Evolutionary conservation across 345 rosid genomes (phyloP), one percentile per base, ranked within the genome.

Genomic region (Aquilaria malaccensis): DNA sequence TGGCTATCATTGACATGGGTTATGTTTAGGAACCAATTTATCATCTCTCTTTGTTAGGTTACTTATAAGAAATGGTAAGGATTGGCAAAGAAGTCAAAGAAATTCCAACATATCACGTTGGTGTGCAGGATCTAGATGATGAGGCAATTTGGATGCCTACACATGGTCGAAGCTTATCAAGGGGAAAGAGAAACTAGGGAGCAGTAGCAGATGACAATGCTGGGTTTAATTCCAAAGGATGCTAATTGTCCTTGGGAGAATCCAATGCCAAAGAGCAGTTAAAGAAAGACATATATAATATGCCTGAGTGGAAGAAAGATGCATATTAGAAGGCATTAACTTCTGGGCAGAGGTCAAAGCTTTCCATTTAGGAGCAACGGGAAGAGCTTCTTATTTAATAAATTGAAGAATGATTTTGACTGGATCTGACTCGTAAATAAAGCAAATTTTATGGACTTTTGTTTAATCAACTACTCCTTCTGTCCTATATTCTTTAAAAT

Each of bases 231-330:
- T 41, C 97, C 96, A 1, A 89, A 93, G 79, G 98, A 93, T 89
- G 85, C 89, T 67, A 93, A 93, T 83, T 91, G 91, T 66, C 93
- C 94, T 14, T 93, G 97, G 98, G 96, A 89, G 78, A 95, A 87
- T 50, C 96, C 95, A 60, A 87, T 85, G 89, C 96, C 96, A 0
- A 91, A 89, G 83, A 85, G 77, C 31, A 93, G 96, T 45, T 22
- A 22, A 22, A 22, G 97, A 87, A 77, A 85, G 97, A 64, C 85
- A 81, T 83, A 50, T 85, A 83, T 70, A 87, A 83, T 71, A 84
- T 84, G 86, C 97, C 96, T 10, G 89, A 89, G 63, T 93, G 98
- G 98, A 89, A 93, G 82, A 93, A 87, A 76, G 96, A 89, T 70
- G 88, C 97, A 14, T 87, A 75, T 66, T 89, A 86, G 14, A 85